Evolutionary conservation across 2,329 filamentous ascomycete genomes (phyloP).

Genomic region (Colletotrichum orbiculare): DNA sequence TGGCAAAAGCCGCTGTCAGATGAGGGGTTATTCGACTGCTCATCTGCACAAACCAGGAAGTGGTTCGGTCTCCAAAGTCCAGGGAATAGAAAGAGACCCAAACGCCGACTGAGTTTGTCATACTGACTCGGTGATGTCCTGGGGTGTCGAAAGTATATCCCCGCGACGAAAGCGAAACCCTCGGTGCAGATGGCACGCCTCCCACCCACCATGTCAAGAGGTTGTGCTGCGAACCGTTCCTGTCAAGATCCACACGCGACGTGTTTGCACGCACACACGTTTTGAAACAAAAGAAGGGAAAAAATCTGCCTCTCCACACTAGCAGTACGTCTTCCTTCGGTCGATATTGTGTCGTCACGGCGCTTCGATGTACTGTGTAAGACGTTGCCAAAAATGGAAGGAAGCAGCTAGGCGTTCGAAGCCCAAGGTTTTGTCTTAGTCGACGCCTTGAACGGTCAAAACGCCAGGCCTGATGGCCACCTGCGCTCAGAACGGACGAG

Average conservation of each 20-base stretch:
- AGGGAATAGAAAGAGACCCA: background rate
- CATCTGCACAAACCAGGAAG: conserved; percentile 23
- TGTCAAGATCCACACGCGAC: conserved; percentile 12
- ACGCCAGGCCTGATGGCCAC: background rate
- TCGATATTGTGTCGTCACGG: no score
- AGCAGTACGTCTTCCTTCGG: no score
- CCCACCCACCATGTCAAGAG: background rate
- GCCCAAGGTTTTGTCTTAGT: conserved; percentile 23
- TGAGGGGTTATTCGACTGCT: conserved; percentile 6
- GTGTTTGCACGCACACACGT: conserved; percentile 26
- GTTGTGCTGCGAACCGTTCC: conserved; percentile 14
- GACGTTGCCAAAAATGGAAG: conserved; percentile 24
- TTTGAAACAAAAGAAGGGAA: conserved; percentile 19
- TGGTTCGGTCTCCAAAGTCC: background rate
- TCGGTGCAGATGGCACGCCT: conserved; percentile 16
- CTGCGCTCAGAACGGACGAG: conserved; percentile 26
- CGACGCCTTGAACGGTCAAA: conserved; percentile 18
- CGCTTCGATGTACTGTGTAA: no score
- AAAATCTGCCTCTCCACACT: background rate
- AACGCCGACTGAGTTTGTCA: conserved; percentile 11
- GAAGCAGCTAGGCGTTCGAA: conserved; percentile 11
- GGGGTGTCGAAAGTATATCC: conserved; percentile 15
- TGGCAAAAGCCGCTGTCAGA: conserved; percentile 26
- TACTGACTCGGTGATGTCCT: conserved; percentile 23
- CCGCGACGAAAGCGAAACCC: conserved; percentile 5